Evolutionary conservation across 805 yeast genomes (phyloP), one percentile per base, ranked within the genome.

Genomic region (Scheffersomyces coipomensis): DNA sequence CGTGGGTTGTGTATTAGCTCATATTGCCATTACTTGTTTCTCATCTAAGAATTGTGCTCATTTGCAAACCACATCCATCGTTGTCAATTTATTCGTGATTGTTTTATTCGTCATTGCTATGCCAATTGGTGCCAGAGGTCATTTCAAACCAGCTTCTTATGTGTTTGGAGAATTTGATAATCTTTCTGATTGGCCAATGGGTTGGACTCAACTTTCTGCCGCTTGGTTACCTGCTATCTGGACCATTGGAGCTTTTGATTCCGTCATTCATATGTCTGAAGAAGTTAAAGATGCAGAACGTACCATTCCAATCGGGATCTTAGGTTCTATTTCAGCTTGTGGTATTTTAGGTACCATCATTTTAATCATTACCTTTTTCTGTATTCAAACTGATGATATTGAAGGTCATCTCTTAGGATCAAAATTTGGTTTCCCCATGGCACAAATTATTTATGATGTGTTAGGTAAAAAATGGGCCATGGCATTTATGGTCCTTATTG

Each of bases 111-210:
- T 60, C 27, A 55, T 60, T 26, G 63, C 63, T n/a, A 32, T 61
- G 29, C 65, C 64, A 11, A 50, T 60, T 35, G 66, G 61, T 2
- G 57, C 58, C 2, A 43, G 52, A 8, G 52, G 52, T 7, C 29
- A 35, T 19, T 71, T 78, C 51, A 77, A 78, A 49, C 59, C 65
- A 27, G 84, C 78, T 13, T 44, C 54, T 6, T 80, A 66, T 52
- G 81, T 82, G 21, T 82, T 81, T 57, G 78, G 79, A 22, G 56
- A 71, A 30, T 71, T 69, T 38, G 62, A 71, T 16, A 79, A 79
- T 51, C 60, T 61, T 33, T 62, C 78, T 13, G 72, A 67, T 31
- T 81, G 85, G 79, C 71, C 79, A 8, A 61, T 56, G 25, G 87
- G 86, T 22, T 79, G 82, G 78, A 48, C 58, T 26, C 60, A 58